Evolutionary conservation across 2,329 filamentous ascomycete species (phyloP).

Genomic region (Dactylonectria estremocensis): DNA sequence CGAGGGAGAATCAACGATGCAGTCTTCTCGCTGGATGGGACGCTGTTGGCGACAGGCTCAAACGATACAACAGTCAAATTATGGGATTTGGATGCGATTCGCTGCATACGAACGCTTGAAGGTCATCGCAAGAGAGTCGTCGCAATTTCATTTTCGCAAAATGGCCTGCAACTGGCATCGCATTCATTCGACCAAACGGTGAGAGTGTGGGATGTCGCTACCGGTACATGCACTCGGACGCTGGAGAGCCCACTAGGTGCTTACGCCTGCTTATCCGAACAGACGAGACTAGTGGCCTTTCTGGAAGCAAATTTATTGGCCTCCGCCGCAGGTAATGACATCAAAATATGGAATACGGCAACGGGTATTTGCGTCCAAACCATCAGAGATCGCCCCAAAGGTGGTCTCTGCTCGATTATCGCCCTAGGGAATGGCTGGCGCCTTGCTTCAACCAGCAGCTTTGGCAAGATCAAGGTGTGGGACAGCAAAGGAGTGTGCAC

Average conservation of each 20-base stretch:
- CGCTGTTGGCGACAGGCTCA: background rate
- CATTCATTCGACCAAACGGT: too few relatives aligned
- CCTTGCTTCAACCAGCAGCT: too few relatives aligned
- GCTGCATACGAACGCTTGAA: background rate
- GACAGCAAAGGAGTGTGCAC: background rate
- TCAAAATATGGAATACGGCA: background rate
- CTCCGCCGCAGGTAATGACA: background rate
- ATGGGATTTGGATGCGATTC: background rate
- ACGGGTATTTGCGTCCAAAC: background rate
- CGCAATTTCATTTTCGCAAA: background rate
- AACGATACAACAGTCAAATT: background rate
- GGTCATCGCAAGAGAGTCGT: background rate
- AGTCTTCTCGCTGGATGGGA: background rate
- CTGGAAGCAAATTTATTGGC: background rate
- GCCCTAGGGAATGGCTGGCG: background rate
- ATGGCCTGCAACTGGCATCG: too few relatives aligned
- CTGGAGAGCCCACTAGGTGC: too few relatives aligned
- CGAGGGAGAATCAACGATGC: fast-evolving
- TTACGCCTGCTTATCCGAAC: too few relatives aligned
- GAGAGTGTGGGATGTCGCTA: too few relatives aligned
- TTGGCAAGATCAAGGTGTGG: background rate
- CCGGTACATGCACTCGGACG: too few relatives aligned
- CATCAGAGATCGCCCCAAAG: background rate
- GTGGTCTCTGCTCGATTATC: background rate
- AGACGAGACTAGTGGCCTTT: background rate